These are phyloP conservation scores for Boletellus deceptivus DNA, from an alignment of 1,284 basidiomycete genomes.

Conservation along the genomic window DNA sequence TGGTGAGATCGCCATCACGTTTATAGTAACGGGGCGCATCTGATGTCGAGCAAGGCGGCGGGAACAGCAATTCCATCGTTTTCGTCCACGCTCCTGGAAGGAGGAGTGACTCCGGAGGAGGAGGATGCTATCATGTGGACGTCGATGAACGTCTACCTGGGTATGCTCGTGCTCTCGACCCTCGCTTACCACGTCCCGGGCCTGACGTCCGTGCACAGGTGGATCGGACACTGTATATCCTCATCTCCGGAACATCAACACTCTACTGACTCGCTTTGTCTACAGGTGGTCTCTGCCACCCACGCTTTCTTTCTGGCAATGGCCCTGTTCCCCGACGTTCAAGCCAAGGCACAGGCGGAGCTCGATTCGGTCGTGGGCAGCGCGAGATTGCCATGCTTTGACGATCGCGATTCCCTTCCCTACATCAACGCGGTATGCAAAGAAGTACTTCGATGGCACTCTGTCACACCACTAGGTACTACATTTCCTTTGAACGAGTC, in stretches of 20 bases:
- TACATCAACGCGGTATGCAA: conserved; percentile 28
- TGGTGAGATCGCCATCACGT: conserved; percentile 28
- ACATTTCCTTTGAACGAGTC: neutral
- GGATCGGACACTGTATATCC: conserved; percentile 22
- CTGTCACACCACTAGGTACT: conserved; percentile 15
- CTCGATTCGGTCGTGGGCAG: conserved; percentile 23
- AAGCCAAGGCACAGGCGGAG: conserved; percentile 24
- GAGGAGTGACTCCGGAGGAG: conserved; percentile 16
- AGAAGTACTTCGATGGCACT: conserved; percentile 27
- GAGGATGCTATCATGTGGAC: conserved; percentile 25
- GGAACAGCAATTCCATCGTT: conserved; percentile 40
- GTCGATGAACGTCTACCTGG: conserved; percentile 6
- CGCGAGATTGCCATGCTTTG: conserved; percentile 18
- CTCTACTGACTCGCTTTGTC: neutral
- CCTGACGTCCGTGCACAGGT: conserved; percentile 14
- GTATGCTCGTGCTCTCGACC: conserved; percentile 1
- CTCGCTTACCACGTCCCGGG: neutral
- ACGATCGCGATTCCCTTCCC: conserved; percentile 20
- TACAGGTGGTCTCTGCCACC: conserved; percentile 39
- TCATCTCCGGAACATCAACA: conserved; percentile 2
- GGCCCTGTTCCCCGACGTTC: conserved; percentile 25
- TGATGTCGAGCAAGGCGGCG: conserved; percentile 31
- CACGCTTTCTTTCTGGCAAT: conserved; percentile 31
- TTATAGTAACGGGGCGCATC: neutral
- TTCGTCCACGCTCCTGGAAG: conserved; percentile 27